Evolutionary conservation across 2,329 filamentous ascomycete species (phyloP).

Genomic region (Decorospora gaudefroyi): DNA sequence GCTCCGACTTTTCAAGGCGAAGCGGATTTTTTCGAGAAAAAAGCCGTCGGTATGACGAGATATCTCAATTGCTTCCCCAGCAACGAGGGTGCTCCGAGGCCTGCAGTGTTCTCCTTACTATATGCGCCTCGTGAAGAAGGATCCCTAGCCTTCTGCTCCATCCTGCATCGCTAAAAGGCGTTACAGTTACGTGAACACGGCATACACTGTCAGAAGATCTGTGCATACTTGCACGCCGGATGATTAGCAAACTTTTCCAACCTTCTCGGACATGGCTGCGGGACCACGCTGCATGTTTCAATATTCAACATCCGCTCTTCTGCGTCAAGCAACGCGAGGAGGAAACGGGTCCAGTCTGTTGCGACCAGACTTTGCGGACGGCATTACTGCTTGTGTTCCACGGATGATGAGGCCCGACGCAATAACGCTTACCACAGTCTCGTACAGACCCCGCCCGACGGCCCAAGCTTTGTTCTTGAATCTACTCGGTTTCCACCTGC

Average conservation of each 20-base stretch:
- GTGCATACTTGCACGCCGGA: conserved; percentile 30
- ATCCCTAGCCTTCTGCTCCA: conserved; percentile 21
- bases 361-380: conserved; percentile 18
- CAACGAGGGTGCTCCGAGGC: conserved; percentile 19
- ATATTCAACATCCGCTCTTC: conserved; percentile 24
- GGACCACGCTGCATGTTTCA: conserved; percentile 34
- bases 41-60: conserved; percentile 27
- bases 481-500: conserved; percentile 25
- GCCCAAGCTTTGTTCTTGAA: conserved; percentile 25
- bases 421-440: conserved; percentile 21
- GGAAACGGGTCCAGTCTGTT: conserved; percentile 7
- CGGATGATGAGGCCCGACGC: conserved; percentile 24
- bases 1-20: conserved; percentile 29
- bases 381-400: conserved; percentile 21
- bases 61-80: conserved; percentile 24
- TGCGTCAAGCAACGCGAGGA: conserved; percentile 15
- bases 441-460: conserved; percentile 27
- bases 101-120: conserved; percentile 22
- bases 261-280: conserved; percentile 29
- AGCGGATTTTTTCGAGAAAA: conserved; percentile 20
- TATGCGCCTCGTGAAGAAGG: conserved; percentile 24
- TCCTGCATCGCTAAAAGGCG: conserved; percentile 27
- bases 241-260: conserved; percentile 40
- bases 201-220: conserved; percentile 34
- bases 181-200: conserved; percentile 34